Base-by-base conservation (phyloP, 345 rosid species). In the Raphanus sativus region DNA sequence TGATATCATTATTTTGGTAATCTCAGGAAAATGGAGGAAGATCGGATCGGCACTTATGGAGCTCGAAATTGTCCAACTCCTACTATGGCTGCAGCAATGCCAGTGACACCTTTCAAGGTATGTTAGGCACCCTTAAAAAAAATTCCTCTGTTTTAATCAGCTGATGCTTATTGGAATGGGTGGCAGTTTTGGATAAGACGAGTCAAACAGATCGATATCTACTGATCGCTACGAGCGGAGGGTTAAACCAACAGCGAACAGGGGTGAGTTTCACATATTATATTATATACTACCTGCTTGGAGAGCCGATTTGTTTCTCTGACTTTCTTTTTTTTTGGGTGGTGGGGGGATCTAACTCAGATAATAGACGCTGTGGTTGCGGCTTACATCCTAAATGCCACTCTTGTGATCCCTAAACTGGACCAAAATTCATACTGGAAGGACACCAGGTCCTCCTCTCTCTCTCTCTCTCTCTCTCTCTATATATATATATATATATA, bases 341-440 rank as follows among this genome's bases (percentile, higher is more conserved):
- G 29, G 29, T 28, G 29, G 29, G 29, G 26, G 4, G 10, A 8
- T 8, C 28, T 3, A 64, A 42, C 38, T 66, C 90, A 94, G 98
- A 91, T 94, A 77, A 88, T 86, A 48, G 97, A 94, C 80, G 93
- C 92, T 45, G 98, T 92, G 6, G 94, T 87, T 81, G 98, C 87
- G 26, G 98, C 98, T 48, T 94, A 94, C 84, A 90, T 94, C 70
- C 82, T 94, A 70, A 92, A 95, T 83, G 97, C 97, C 13, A 90
- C 92, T 79, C 98, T 95, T 55, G 87, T 95, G 56, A 79, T 95
- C 62, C 99, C 99, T 62, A 89, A 85, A 80, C 84, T 95, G 68
- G 99, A 92, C 83, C 89, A 88, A 75, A 82, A 89, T 6, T 95
- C 99, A 1, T 95, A 87, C 79, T 95, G 98, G 99, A 89, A 88